Evolutionary conservation across 768 basidiomycete genomes (phyloP).

Genomic region (Suillus occidentalis): DNA sequence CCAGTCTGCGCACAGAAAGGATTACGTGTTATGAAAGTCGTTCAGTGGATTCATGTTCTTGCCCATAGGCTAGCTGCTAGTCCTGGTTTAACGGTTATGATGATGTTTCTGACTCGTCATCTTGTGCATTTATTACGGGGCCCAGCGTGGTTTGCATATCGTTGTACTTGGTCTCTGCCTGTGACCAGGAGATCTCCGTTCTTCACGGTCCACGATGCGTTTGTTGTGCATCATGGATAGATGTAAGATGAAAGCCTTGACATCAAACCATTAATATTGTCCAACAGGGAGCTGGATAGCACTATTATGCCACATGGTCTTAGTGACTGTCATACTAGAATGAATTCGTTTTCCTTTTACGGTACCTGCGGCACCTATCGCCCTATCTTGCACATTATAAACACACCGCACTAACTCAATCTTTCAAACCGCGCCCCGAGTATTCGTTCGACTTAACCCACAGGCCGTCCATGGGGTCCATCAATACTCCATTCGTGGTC

Average conservation of each 20-base stretch:
- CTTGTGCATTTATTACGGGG: not conserved
- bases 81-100: not conserved
- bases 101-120: not conserved
- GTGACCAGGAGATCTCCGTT: not conserved
- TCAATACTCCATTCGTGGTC: constrained; percentile 55
- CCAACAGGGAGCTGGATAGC: not conserved
- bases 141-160: not conserved
- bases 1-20: not conserved
- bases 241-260: not conserved
- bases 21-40: not conserved
- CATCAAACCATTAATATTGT: not conserved
- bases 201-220: not conserved
- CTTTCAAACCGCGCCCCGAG: not conserved
- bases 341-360: not conserved
- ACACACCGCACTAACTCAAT: not conserved
- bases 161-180: not conserved
- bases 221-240: not conserved
- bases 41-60: not conserved
- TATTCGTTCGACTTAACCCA: not conserved
- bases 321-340: not conserved
- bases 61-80: not conserved
- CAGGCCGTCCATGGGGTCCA: not conserved
- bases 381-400: not conserved
- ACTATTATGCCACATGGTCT: not conserved
- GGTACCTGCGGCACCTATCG: not conserved